Evolutionary conservation across 345 rosid species (phyloP), one percentile per base, ranked within the genome.

Genomic region (Jatropha curcas): DNA sequence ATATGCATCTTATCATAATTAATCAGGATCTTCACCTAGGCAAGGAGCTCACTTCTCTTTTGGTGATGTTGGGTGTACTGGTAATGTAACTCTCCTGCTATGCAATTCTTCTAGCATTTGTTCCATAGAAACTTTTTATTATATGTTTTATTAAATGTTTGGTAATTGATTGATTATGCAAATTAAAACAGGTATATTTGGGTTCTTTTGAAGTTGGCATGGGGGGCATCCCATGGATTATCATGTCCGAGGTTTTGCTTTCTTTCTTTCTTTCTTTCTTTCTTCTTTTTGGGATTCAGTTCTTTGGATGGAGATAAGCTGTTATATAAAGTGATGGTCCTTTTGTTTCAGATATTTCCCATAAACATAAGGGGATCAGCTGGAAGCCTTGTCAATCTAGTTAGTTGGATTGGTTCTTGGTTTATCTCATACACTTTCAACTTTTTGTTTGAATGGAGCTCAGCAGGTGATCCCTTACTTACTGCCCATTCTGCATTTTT

Each of bases 381-480:
- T 13, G 82, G 80, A 34, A 80, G 83, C 65, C 7, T 84, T 13
- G 78, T 79, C 37, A 75, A 34, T 64, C 45, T 77, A 24, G 69
- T 75, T 4, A 77, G 67, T 51, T 82, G 82, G 83, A 1, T 12
- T 9, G 70, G 76, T 34, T 74, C 83, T 48, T 82, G 78, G 82
- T 0, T 70, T 57, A 12, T 72, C 61, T 43, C 87, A 0, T 79
- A 72, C 72, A 74, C 80, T 13, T 82, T 72, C 76, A 75, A 17
- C 68, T 82, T 68, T 60, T n/a, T 72, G 33, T 37, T 82, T 35
- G 77, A 82, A 33, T 84, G 85, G 84, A 84, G 79, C 77, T 64
- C 84, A 50, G 79, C 84, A 34, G 84, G 84, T 80, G 35, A 60
- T 31, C 7, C 19, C 41, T 65, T 16, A 7, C 35, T 65, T 33